Conservation (phyloP, 768 basidiomycete genomes). For the Hemileccinum rubropunctum region DNA sequence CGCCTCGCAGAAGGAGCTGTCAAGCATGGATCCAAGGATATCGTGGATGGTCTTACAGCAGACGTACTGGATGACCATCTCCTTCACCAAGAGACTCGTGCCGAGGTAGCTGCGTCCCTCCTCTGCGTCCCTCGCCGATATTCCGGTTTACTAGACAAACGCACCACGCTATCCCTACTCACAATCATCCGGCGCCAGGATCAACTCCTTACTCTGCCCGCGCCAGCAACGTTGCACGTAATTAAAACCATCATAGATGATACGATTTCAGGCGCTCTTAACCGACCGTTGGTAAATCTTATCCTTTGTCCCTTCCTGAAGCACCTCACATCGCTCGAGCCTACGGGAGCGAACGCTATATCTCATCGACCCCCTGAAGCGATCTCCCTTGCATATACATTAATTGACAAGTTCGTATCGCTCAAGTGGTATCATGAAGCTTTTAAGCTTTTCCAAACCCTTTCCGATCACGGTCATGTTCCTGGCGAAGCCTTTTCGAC, state of each 20-base stretch:
- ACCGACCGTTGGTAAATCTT: conserved; percentile 24
- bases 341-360: conserved; percentile 29
- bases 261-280: conserved; percentile 10
- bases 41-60: conserved; percentile 40
- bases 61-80: conserved; percentile 36
- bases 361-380: conserved; percentile 38
- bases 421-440: conserved; percentile 35
- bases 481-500: conserved; percentile 45
- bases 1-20: conserved; percentile 30
- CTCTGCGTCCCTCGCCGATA: conserved; percentile 22
- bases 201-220: conserved; percentile 9
- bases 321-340: conserved; percentile 24
- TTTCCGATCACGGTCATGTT: conserved; percentile 44
- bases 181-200: conserved; percentile 15
- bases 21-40: conserved; percentile 28
- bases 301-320: conserved; percentile 33
- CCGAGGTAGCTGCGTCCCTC: conserved; percentile 25
- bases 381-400: conserved; percentile 40
- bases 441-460: conserved; percentile 46
- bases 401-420: conserved; percentile 42
- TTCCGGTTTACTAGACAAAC: conserved; percentile 21
- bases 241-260: conserved; percentile 23
- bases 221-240: conserved; percentile 15
- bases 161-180: conserved; percentile 22
- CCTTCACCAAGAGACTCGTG: conserved; percentile 17